Evolutionary conservation across 2,329 filamentous ascomycete species (phyloP).

Genomic region (Aspergillus amoenus): DNA sequence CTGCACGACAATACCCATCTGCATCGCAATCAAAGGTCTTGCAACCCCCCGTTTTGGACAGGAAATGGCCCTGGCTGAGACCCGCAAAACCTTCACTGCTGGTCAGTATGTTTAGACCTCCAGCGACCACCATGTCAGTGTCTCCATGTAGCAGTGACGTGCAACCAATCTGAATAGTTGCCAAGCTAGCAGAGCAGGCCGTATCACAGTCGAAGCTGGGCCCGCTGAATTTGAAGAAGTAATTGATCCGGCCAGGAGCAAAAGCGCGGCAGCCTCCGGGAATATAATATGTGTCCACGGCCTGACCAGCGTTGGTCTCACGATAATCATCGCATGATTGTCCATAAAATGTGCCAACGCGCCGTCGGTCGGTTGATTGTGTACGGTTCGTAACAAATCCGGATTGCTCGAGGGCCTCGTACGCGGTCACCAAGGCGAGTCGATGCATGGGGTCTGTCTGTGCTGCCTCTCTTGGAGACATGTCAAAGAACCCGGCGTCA

Average conservation of each 20-base stretch:
- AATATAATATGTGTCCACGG: constrained; percentile 67
- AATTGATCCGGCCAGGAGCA: constrained; percentile 65
- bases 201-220: constrained; percentile 71
- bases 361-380: constrained; percentile 58
- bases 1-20: constrained; percentile 56
- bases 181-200: constrained; percentile 63
- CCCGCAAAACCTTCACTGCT: constrained; percentile 76
- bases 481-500: constrained; percentile 42
- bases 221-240: constrained; percentile 72
- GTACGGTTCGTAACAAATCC: constrained; percentile 71
- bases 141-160: constrained; percentile 70
- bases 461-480: constrained; percentile 59
- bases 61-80: constrained; percentile 54
- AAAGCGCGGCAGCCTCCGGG: constrained; percentile 61
- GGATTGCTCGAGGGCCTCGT: constrained; percentile 76
- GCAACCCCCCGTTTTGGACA: constrained; percentile 43
- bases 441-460: constrained; percentile 79
- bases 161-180: constrained; percentile 69
- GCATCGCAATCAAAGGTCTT: constrained; percentile 50
- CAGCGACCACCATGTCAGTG: constrained; percentile 75
- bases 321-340: constrained; percentile 63
- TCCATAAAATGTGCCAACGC: constrained; percentile 70
- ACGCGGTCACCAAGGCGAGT: constrained; percentile 70
- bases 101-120: constrained; percentile 69
- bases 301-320: constrained; percentile 69